Evolutionary conservation across 78 protist genomes (phyloP).

Genomic region (Tieghemostelium lacteum): DNA sequence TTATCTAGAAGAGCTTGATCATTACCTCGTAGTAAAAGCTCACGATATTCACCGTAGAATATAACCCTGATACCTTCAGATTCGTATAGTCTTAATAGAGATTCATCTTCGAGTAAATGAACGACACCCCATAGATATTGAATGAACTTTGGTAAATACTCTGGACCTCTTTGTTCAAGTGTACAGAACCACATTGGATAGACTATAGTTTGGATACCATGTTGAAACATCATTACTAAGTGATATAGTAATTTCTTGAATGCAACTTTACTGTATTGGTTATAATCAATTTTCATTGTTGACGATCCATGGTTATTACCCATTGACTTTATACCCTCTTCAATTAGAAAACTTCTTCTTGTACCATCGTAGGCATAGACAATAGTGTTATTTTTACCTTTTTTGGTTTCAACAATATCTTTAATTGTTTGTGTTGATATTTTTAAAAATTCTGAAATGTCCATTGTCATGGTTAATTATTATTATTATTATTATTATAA

Average conservation of each 20-base stretch:
- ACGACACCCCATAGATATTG: slow-evolving; percentile 50
- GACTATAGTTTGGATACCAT: slow-evolving; percentile 33
- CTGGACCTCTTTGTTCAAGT: slow-evolving; percentile 64
- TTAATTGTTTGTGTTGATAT: slow-evolving; percentile 3
- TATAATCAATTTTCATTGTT: slow-evolving; percentile 22
- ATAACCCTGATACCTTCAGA: slow-evolving; percentile 24
- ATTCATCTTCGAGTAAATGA: not conserved
- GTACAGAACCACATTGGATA: slow-evolving; percentile 80
- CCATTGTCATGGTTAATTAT: too few relatives aligned
- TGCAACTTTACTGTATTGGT: slow-evolving; percentile 11
- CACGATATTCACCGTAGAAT: slow-evolving; percentile 53
- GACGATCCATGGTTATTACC: not conserved
- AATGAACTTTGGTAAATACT: slow-evolving; percentile 60
- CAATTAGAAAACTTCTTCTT: slow-evolving; percentile 19
- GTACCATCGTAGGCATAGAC: slow-evolving; percentile 65
- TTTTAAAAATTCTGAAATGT: slow-evolving; percentile 3
- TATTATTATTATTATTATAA: too few relatives aligned
- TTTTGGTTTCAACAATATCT: not conserved
- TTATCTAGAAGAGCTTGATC: not conserved
- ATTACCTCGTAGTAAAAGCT: slow-evolving; percentile 30
- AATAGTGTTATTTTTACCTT: slow-evolving; percentile 34
- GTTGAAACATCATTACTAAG: slow-evolving; percentile 51
- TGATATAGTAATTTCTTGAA: slow-evolving; percentile 21
- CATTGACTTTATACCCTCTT: slow-evolving; percentile 32
- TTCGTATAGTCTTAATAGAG: not conserved